Percentiles rank a stretch among this genome's conserved stretches.
Conservation (phyloP, 441 rosid species). For the Populus tomentosa region DNA sequence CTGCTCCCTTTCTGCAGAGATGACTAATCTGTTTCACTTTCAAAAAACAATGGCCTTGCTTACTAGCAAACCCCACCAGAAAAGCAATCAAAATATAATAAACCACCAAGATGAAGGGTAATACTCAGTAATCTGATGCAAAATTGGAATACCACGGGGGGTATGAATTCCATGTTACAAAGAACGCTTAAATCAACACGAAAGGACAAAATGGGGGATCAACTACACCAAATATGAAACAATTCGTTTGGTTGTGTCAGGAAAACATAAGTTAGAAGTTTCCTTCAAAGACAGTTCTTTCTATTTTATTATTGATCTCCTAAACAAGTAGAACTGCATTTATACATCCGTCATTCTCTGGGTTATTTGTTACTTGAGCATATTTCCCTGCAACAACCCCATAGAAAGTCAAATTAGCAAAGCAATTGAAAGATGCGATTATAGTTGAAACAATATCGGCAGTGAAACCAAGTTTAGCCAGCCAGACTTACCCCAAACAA, state of each 20-base stretch:
- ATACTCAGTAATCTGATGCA: not conserved
- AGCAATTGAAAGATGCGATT: not conserved
- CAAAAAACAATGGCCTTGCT: not conserved
- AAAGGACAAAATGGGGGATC: not conserved
- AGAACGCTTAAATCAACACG: not conserved
- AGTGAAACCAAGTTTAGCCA: not conserved
- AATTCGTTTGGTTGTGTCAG: not conserved
- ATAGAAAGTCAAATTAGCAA: not conserved
- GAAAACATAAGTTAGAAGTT: not conserved
- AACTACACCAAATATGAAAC: too few relatives aligned
- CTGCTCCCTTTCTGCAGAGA: not conserved
- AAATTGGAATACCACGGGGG: not conserved
- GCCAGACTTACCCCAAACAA: constrained; percentile 75
- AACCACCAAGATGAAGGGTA: not conserved
- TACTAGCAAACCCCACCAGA: too few relatives aligned
- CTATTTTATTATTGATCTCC: constrained; percentile 2
- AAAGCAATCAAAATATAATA: not conserved
- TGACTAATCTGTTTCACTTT: too few relatives aligned
- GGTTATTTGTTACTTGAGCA: constrained; percentile 93
- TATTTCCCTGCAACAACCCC: constrained; percentile 60
- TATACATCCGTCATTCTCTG: constrained; percentile 92
- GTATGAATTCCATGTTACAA: not conserved
- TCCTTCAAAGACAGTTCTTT: not conserved
- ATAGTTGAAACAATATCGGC: not conserved
- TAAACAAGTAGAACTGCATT: constrained; percentile 86